A percentile compares a stretch with the other conserved stretches of the same genome.
phyloP scores from a whole-genome alignment of 2,329 filamentous ascomycete genomes.

The Fusarium torreyae region DNA sequence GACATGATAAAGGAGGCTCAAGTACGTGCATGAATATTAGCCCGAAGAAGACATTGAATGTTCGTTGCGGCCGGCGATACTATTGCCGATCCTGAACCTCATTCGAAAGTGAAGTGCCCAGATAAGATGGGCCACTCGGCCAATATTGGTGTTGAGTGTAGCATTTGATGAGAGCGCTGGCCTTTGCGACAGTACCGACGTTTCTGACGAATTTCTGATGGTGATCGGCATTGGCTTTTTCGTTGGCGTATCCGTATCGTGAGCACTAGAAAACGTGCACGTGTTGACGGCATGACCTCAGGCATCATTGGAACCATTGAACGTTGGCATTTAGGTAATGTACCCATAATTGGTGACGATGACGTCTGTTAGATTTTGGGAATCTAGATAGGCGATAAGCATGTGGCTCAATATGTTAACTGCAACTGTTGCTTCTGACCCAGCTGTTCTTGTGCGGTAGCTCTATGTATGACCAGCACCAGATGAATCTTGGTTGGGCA shows the following conservation, averaged over 20 bases:
- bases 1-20: constrained; percentile 27
- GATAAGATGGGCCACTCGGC: constrained; percentile 18
- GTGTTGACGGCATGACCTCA: not conserved
- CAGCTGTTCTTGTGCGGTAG: not conserved
- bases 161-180: constrained; percentile 4
- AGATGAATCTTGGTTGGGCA: constrained; percentile 13
- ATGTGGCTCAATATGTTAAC: not conserved
- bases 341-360: constrained; percentile 14
- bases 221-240: constrained; percentile 27
- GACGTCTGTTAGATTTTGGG: constrained; percentile 1
- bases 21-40: constrained; percentile 14
- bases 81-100: constrained; percentile 17
- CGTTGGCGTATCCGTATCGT: not conserved
- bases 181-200: not conserved
- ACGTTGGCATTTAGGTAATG: constrained; percentile 6
- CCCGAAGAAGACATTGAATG: constrained; percentile 1
- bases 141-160: constrained; percentile 15
- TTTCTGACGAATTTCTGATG: constrained; percentile 19
- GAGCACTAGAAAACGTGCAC: constrained; percentile 18
- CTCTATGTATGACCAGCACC: not conserved
- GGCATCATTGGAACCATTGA: not conserved
- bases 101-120: not conserved
- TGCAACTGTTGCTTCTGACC: constrained; percentile 1
- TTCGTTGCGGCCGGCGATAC: constrained; percentile 17
- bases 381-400: too few species aligned